Percentiles rank a stretch among this genome's conserved stretches.
These are phyloP conservation scores for Glycyrrhiza uralensis DNA, from an alignment of 306 rosid genomes.

Conservation along the genomic window DNA sequence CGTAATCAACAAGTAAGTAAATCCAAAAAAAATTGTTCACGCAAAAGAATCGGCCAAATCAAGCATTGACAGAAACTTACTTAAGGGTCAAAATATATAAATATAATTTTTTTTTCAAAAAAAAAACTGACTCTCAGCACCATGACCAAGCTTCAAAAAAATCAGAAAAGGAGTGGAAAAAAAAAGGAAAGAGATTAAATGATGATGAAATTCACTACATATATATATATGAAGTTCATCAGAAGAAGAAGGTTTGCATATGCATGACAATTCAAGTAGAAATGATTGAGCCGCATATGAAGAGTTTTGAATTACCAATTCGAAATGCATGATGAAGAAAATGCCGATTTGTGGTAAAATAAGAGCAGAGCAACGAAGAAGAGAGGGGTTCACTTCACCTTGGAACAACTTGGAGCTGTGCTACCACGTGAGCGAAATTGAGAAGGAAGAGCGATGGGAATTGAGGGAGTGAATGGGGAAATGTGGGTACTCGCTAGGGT, in stretches of 20 bases:
- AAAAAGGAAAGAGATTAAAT: too few relatives aligned
- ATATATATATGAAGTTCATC: background rate
- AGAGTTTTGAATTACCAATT: background rate
- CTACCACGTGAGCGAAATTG: background rate
- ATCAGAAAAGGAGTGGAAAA: background rate
- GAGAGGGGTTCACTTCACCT: background rate
- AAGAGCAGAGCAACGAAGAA: background rate
- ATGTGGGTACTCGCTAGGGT: conserved; percentile 1
- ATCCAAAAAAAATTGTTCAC: background rate
- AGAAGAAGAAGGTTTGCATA: background rate
- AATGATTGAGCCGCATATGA: background rate
- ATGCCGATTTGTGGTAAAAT: background rate
- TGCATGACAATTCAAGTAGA: background rate
- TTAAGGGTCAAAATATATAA: background rate
- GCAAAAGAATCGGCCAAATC: background rate
- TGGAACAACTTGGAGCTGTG: background rate
- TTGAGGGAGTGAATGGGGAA: background rate
- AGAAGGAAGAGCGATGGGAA: background rate
- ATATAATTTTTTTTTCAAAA: too few relatives aligned
- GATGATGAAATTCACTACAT: background rate
- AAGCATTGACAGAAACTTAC: background rate
- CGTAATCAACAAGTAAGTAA: background rate
- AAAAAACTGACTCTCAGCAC: background rate
- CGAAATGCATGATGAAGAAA: background rate
- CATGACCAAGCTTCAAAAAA: background rate